phyloP scores from a whole-genome alignment of 2,329 filamentous ascomycete species.

The Fusarium foetens region DNA sequence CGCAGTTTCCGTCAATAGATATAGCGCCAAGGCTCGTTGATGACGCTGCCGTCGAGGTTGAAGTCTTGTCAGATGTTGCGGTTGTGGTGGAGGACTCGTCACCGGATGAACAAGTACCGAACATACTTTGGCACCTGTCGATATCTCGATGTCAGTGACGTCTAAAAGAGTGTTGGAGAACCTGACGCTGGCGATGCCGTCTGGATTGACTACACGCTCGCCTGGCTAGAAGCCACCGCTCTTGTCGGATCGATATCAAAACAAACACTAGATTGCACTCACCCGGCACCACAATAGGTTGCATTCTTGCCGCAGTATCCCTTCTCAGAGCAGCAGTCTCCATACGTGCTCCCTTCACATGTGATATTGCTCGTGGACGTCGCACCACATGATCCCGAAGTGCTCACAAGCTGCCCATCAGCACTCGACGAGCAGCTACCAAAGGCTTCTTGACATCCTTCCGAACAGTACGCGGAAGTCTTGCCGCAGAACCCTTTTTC shows the following conservation, averaged over 20 bases:
- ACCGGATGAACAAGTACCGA: not conserved
- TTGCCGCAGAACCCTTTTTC: not conserved
- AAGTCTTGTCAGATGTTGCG: not conserved
- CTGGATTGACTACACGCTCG: not conserved
- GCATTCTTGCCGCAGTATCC: not conserved
- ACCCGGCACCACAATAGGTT: not conserved
- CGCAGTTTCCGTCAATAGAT: not conserved
- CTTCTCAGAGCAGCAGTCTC: not conserved
- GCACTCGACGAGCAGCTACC: not conserved
- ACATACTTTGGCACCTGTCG: not conserved
- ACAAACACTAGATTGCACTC: not conserved
- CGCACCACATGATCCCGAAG: not conserved
- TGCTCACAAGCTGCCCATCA: not conserved
- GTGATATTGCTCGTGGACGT: not conserved
- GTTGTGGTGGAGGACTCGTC: not conserved
- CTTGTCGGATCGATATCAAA: rapidly evolving
- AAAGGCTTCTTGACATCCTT: not conserved
- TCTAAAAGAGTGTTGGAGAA: rapidly evolving
- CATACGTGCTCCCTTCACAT: not conserved
- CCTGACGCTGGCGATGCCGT: not conserved
- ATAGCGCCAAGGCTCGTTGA: not conserved
- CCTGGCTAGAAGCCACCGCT: not conserved
- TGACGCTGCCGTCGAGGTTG: not conserved
- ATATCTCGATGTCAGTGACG: not conserved
- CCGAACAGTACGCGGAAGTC: not conserved